Percentiles rank a stretch among this genome's conserved stretches.
Conservation (phyloP, 2,329 filamentous ascomycete genomes). For the Aspergillus sp. region DNA sequence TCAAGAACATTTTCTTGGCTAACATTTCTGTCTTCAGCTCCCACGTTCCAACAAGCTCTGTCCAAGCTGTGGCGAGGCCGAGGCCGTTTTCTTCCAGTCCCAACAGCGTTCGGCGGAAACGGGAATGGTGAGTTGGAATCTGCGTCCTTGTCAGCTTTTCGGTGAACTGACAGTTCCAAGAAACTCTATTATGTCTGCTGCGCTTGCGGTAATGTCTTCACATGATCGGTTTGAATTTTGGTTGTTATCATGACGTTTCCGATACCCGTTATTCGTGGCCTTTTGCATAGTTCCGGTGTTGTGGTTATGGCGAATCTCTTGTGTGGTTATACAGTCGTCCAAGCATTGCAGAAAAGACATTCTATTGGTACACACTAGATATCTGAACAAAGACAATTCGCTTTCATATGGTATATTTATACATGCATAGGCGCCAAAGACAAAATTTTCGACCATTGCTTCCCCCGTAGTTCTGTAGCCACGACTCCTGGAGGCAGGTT, state of each 20-base stretch:
- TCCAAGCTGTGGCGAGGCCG: conserved; percentile 77
- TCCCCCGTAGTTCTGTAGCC: conserved; percentile 80
- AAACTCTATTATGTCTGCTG: conserved; percentile 95
- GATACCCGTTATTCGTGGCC: conserved; percentile 29
- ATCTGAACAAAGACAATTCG: conserved; percentile 23
- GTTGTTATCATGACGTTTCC: conserved; percentile 14
- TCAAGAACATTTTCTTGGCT: conserved; percentile 27
- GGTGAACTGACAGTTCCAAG: conserved; percentile 45
- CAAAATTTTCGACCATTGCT: conserved; percentile 98
- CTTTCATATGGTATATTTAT: conserved; percentile 45
- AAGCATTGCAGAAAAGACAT: conserved; percentile 12
- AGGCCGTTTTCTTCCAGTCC: conserved; percentile 98
- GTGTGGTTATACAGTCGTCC: conserved; percentile 22
- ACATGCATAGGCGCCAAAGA: conserved; percentile 85
- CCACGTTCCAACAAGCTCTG: conserved; percentile 84
- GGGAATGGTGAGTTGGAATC: conserved; percentile 74
- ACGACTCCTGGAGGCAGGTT: conserved; percentile 63
- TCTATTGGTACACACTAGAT: conserved; percentile 31
- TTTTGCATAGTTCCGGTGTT: conserved; percentile 15
- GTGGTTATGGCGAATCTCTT: conserved; percentile 14
- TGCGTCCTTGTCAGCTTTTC: neutral
- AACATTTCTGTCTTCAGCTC: conserved; percentile 57
- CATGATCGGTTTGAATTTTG: conserved; percentile 25
- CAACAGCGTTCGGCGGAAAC: conserved; percentile 96
- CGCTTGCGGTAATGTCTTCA: conserved; percentile 84